Conservation (phyloP, 768 basidiomycete species). For the Strobilomyces dryophilus region DNA sequence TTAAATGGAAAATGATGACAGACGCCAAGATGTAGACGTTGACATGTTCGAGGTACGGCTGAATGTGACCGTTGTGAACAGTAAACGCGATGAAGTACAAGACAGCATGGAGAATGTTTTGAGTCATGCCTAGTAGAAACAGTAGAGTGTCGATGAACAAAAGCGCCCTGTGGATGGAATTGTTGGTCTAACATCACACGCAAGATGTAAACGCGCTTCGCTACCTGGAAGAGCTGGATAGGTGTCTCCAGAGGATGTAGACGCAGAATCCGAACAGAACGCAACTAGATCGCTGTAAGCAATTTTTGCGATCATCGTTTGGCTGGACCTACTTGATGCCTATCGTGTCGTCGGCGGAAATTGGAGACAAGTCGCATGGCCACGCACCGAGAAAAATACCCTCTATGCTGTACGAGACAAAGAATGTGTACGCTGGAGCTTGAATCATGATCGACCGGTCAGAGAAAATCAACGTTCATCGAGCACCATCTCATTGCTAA, state of each 20-base stretch:
- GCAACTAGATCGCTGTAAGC: slow-evolving; percentile 7
- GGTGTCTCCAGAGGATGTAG: slow-evolving; percentile 14
- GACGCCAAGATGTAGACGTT: background rate
- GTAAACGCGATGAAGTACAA: slow-evolving; percentile 3
- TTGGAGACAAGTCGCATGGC: background rate
- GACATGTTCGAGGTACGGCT: background rate
- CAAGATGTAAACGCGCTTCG: no score
- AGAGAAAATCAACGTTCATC: background rate
- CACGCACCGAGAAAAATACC: slow-evolving; percentile 19
- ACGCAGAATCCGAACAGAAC: slow-evolving; percentile 13
- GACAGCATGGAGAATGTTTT: slow-evolving; percentile 1
- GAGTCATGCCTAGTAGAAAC: slow-evolving; percentile 16
- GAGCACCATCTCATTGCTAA: background rate
- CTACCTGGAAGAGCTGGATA: slow-evolving; percentile 7
- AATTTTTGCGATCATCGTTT: background rate
- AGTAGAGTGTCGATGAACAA: slow-evolving; percentile 10
- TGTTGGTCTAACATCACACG: background rate
- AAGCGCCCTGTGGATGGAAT: slow-evolving; percentile 1
- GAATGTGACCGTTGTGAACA: background rate
- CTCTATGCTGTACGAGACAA: slow-evolving; percentile 9
- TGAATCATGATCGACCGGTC: slow-evolving; percentile 2
- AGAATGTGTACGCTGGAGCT: background rate
- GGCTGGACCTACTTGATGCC: slow-evolving; percentile 14
- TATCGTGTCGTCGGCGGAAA: background rate
- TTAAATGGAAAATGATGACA: slow-evolving; percentile 7